Base-by-base conservation (phyloP, 2,329 filamentous ascomycete species). In the Pseudogymnoascus sp. region DNA sequence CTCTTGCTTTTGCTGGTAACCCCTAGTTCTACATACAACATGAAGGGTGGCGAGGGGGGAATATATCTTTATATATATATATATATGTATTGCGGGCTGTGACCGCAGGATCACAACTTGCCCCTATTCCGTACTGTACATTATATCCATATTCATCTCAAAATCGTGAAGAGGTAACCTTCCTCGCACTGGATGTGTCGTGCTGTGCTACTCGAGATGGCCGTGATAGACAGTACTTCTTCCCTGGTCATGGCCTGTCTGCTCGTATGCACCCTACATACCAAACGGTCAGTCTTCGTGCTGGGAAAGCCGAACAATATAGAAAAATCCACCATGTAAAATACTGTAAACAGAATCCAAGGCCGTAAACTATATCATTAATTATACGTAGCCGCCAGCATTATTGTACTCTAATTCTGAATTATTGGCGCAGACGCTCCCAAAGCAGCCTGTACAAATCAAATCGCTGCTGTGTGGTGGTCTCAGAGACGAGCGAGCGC, bases 391-490 rank as follows among this genome's bases (percentile, higher is more conserved):
- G 39, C 13, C 39, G 39, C 39, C 39, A 45, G n/a, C 39, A 45
- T 2, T 45, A 45, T 15, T 5, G 5, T 15, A 8, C 13, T 26
- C 21, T 15, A 26, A 26, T 15, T 45, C 3, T 13, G 12, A 45
- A 45, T 45, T 26, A 45, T 45, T 45, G 39, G 39, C 52, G 52
- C 52, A 57, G 26, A 33, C 28, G 52, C 52, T 57, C 52, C 52
- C 33, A 57, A 34, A 57, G 2, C 33, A 23, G 48, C 21, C 10
- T 57, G 28, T n/a, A 57, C 52, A 57, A 57, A 33, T 57, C 52
- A 57, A 57, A 33, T 57, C 39, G 39, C 39, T 26, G 13, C 39
- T 57, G 34, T 57, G 52, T 57, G 52, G 39, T 15, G 52, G 52
- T 57, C 52, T 57, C 52, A 7, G 26, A 57, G 33, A 57, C 52